Evolutionary conservation across 768 basidiomycete species (phyloP).

Genomic region (Amyloporia xantha): DNA sequence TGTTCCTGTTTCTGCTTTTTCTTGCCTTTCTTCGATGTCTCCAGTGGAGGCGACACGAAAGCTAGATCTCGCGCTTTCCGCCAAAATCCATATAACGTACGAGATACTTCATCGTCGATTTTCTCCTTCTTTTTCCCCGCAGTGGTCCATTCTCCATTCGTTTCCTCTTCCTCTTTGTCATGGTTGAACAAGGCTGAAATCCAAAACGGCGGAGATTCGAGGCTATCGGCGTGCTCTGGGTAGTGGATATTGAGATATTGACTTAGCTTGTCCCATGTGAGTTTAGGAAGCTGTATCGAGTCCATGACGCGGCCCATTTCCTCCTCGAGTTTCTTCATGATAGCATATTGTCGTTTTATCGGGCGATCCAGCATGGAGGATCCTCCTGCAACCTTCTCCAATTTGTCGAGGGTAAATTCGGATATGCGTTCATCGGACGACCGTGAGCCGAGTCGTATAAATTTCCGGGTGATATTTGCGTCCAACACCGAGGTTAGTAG

Average conservation of each 20-base stretch:
- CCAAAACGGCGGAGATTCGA: constrained; percentile 44
- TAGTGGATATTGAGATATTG: constrained; percentile 37
- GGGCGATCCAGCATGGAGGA: constrained; percentile 33
- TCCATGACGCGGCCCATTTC: constrained; percentile 43
- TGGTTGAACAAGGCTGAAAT: constrained; percentile 19
- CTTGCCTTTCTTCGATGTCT: background rate
- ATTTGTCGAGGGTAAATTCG: constrained; percentile 50
- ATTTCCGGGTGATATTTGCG: constrained; percentile 50
- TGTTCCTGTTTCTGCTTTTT: background rate
- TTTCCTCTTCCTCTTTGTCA: constrained; percentile 7
- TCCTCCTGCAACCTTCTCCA: constrained; percentile 40
- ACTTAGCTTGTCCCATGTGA: constrained; percentile 32
- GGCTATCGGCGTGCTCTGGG: constrained; percentile 39
- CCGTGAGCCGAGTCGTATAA: constrained; percentile 66
- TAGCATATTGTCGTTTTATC: constrained; percentile 31
- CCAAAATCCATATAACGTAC: constrained; percentile 48
- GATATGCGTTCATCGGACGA: constrained; percentile 55
- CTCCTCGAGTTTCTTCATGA: constrained; percentile 34
- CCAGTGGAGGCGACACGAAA: constrained; percentile 29
- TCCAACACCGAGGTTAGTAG: constrained; percentile 62
- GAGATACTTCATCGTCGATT: constrained; percentile 9
- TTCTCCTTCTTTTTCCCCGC: constrained; percentile 10
- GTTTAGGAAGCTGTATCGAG: constrained; percentile 17
- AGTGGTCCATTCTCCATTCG: constrained; percentile 8
- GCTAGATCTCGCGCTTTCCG: constrained; percentile 36